Evolutionary conservation across 306 rosid species (phyloP).

Genomic region (Citrullus mucosospermus): DNA sequence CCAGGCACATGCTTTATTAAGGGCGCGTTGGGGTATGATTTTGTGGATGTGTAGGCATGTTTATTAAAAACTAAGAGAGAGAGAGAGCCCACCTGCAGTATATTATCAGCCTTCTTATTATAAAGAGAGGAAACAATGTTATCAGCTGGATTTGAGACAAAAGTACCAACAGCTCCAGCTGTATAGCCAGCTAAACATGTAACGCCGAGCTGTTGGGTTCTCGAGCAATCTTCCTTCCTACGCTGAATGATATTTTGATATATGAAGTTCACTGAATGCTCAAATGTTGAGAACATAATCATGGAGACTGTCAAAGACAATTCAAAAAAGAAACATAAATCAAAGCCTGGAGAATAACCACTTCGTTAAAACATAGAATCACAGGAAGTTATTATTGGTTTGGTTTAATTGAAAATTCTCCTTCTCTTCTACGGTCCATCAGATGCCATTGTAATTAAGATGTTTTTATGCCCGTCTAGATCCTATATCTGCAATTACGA

Average conservation of each 20-base stretch:
- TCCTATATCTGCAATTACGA: background rate
- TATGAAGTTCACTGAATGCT: conserved; percentile 54
- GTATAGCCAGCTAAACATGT: conserved; percentile 57
- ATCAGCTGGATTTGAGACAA: conserved; percentile 65
- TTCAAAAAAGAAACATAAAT: background rate
- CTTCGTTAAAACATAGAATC: background rate
- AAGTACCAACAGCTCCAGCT: conserved; percentile 49
- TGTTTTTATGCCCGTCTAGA: background rate
- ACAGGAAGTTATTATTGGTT: background rate
- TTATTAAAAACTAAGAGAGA: background rate
- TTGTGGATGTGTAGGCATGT: background rate
- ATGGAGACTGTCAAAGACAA: conserved; percentile 34
- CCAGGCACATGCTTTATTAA: background rate
- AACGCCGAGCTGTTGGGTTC: conserved; percentile 52
- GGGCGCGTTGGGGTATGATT: background rate
- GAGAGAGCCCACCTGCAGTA: conserved; percentile 40
- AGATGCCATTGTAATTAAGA: no score
- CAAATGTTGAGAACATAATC: conserved; percentile 63
- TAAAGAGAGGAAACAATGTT: conserved; percentile 47
- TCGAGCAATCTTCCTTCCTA: conserved; percentile 52
- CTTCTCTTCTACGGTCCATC: background rate
- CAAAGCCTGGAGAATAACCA: conserved; percentile 1
- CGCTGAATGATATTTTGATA: conserved; percentile 31
- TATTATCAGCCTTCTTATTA: conserved; percentile 45
- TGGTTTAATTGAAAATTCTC: background rate